phyloP scores from a whole-genome alignment of 257 asterid species.

The Rhazya stricta region DNA sequence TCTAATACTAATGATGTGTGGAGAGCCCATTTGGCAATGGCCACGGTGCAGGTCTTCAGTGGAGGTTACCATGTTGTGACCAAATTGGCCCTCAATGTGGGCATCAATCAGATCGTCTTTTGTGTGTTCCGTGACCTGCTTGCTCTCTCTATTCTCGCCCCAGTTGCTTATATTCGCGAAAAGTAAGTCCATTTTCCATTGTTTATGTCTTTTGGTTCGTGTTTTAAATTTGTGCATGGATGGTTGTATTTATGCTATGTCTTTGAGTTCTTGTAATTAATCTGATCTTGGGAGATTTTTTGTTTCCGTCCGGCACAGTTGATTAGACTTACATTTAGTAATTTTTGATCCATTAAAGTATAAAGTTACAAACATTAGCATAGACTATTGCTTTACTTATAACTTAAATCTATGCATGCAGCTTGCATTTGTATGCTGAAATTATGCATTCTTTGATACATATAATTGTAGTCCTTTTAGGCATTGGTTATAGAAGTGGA shows the following conservation, averaged over 20 bases:
- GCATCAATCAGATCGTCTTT: slow-evolving; percentile 85
- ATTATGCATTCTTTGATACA: neutral
- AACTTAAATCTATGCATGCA: neutral
- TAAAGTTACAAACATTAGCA: neutral
- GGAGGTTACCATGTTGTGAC: slow-evolving; percentile 93
- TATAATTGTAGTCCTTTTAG: neutral
- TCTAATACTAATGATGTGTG: slow-evolving; percentile 35
- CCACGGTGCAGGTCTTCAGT: slow-evolving; percentile 62
- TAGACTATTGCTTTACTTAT: neutral
- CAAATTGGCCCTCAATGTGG: slow-evolving; percentile 89
- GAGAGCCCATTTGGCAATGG: slow-evolving; percentile 85
- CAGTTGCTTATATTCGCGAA: slow-evolving; percentile 83
- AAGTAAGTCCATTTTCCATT: slow-evolving; percentile 37
- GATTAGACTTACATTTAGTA: neutral
- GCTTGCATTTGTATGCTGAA: neutral
- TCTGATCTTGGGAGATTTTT: neutral
- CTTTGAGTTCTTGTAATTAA: neutral
- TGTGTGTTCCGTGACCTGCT: slow-evolving; percentile 77
- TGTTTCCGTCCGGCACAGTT: neutral
- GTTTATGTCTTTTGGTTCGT: neutral
- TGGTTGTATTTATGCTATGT: neutral
- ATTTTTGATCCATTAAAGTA: neutral
- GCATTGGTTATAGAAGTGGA: neutral
- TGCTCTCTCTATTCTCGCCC: slow-evolving; percentile 81
- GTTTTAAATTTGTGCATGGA: neutral